Evolutionary conservation across 179 eudicot species (phyloP).

Genomic region (Drosera spatulata): DNA sequence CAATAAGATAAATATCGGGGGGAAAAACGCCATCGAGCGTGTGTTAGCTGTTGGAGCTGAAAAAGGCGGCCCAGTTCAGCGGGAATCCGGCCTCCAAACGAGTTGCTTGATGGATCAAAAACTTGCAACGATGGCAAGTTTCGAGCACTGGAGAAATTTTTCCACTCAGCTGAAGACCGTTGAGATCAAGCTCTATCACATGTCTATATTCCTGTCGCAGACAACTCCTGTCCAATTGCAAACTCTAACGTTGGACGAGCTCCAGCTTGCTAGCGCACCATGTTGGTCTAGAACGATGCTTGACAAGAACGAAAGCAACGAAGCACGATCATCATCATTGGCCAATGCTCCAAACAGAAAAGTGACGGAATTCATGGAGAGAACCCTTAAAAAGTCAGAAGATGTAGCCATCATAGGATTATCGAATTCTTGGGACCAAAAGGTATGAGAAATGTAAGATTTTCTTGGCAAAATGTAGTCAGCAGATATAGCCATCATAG

Average conservation of each 20-base stretch:
- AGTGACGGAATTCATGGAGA: conserved; percentile 6
- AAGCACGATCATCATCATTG: conserved; percentile 35
- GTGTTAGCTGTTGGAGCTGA: conserved; percentile 39
- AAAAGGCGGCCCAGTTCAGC: conserved; percentile 41
- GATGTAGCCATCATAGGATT: conserved; percentile 25
- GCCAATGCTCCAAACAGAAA: no score
- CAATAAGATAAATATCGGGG: no score
- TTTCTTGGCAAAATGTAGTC: no score
- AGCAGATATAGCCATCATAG: no score
- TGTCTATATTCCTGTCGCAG: conserved; percentile 27
- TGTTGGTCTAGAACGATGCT: conserved; percentile 35
- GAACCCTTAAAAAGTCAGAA: conserved; percentile 17
- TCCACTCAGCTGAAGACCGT: conserved; percentile 33
- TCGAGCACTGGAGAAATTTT: conserved; percentile 50
- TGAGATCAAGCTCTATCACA: conserved; percentile 53
- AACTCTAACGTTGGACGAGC: conserved; percentile 26
- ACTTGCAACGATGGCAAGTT: conserved; percentile 35
- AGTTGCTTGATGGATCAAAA: conserved; percentile 54
- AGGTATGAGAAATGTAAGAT: background rate
- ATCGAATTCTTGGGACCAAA: no score
- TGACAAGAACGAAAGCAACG: conserved; percentile 48
- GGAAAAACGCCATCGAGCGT: no score
- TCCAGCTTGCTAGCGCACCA: conserved; percentile 46
- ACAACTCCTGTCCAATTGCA: conserved; percentile 66
- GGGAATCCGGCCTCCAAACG: conserved; percentile 57